These are phyloP conservation scores for Neurospora hispaniola DNA, from an alignment of 495 filamentous ascomycete genomes.

Conservation along the genomic window DNA sequence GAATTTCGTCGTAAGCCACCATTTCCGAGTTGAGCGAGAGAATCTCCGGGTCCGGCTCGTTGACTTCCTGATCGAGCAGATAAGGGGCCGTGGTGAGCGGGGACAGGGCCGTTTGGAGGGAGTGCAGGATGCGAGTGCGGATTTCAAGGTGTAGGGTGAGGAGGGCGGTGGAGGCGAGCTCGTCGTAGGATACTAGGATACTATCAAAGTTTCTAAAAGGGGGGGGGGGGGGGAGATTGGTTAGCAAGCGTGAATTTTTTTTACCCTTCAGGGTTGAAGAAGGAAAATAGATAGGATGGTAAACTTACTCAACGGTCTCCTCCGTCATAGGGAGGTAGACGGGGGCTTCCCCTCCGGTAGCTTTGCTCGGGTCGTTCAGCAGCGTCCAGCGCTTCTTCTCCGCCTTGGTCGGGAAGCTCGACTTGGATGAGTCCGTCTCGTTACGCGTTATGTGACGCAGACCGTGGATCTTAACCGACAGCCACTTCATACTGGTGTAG, in stretches of 20 bases:
- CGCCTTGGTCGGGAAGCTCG: constrained; percentile 31
- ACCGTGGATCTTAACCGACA: constrained; percentile 64
- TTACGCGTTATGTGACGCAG: constrained; percentile 62
- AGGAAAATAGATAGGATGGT: background rate
- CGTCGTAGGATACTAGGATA: constrained; percentile 67
- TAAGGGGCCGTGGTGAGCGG: constrained; percentile 48
- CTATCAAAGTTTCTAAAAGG: constrained; percentile 59
- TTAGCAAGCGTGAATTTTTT: constrained; percentile 9
- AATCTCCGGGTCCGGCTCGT: constrained; percentile 68
- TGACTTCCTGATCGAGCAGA: constrained; percentile 62
- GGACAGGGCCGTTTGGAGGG: constrained; percentile 44
- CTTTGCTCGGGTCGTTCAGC: constrained; percentile 47
- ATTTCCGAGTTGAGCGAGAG: constrained; percentile 70
- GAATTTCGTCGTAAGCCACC: constrained; percentile 71
- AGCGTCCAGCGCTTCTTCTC: constrained; percentile 71
- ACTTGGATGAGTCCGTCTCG: constrained; percentile 40
- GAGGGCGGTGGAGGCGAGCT: constrained; percentile 64
- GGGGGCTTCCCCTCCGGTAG: constrained; percentile 37
- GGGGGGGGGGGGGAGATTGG: constrained; percentile 4
- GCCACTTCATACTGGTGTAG: constrained; percentile 97
- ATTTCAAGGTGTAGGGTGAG: constrained; percentile 81
- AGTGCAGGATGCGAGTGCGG: constrained; percentile 67
- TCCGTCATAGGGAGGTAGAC: constrained; percentile 84
- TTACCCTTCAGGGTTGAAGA: background rate
- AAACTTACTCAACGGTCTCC: constrained; percentile 61